phyloP scores from a whole-genome alignment of 2,329 filamentous ascomycete genomes.

The Mollisia scopiformis region DNA sequence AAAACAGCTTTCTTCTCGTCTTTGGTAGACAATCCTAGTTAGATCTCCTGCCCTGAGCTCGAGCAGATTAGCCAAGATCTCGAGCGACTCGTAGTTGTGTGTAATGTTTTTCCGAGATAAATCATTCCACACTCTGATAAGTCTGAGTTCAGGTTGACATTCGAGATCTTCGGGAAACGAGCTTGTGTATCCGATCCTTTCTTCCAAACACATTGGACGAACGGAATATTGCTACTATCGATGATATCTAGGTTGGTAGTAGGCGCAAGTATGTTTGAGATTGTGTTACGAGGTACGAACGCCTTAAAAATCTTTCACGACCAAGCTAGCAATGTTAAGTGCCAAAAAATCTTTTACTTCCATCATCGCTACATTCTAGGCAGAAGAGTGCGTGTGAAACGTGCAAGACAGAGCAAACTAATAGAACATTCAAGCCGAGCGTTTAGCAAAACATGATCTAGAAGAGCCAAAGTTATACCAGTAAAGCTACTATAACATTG shows the following conservation, averaged over 20 bases:
- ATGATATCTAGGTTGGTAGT: background rate
- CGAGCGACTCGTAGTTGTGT: background rate
- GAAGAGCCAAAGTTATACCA: no score
- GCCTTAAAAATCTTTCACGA: no score
- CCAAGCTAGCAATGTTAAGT: no score
- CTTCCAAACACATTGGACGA: background rate
- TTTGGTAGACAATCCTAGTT: background rate
- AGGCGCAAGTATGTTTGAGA: no score
- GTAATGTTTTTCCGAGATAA: background rate
- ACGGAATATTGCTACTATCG: background rate
- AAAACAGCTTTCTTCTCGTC: background rate
- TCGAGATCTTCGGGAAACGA: background rate
- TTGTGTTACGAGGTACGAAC: no score
- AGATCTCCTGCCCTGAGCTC: background rate
- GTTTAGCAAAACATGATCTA: no score
- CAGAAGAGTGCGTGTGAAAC: no score
- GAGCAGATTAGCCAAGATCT: background rate
- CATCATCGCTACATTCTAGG: no score
- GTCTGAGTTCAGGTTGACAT: background rate
- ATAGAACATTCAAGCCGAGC: no score
- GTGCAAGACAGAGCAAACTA: no score
- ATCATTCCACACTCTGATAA: background rate
- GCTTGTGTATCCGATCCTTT: background rate
- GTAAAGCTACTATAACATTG: no score
- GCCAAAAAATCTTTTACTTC: no score